These are phyloP conservation scores for Dioscorea zingiberensis DNA, from an alignment of 106 monocot genomes.

Conservation along the genomic window DNA sequence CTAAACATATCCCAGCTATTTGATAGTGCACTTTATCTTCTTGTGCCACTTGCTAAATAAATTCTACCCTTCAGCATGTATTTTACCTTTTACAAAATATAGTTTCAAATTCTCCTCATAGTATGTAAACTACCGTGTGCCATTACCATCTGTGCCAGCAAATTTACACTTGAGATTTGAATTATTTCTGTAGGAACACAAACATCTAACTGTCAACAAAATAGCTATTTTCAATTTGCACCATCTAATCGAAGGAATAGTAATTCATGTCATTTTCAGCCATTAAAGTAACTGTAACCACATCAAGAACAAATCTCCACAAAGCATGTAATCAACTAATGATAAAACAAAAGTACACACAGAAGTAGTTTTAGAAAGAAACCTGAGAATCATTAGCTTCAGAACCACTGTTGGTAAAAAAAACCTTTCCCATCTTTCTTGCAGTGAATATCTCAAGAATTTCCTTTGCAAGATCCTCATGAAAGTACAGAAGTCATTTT, in stretches of 20 bases:
- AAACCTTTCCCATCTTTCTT: conserved; percentile 96
- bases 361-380: neutral
- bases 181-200: no score
- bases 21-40: no score
- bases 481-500: neutral
- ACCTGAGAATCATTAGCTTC: conserved; percentile 99
- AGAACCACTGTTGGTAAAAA: conserved; percentile 97
- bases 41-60: no score
- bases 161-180: no score
- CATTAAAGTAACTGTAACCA: neutral
- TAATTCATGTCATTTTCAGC: neutral
- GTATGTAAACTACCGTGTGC: no score
- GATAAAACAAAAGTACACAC: neutral
- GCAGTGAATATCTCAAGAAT: conserved; percentile 79
- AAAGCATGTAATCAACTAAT: neutral
- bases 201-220: no score
- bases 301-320: neutral
- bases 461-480: conserved; percentile 96
- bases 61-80: no score
- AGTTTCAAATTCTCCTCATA: no score
- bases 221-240: neutral
- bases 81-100: no score
- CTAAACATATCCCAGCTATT: no score
- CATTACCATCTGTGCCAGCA: no score
- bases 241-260: neutral